These are phyloP conservation scores for Boletus rubescentipes DNA, from an alignment of 768 basidiomycete genomes.

Conservation along the genomic window DNA sequence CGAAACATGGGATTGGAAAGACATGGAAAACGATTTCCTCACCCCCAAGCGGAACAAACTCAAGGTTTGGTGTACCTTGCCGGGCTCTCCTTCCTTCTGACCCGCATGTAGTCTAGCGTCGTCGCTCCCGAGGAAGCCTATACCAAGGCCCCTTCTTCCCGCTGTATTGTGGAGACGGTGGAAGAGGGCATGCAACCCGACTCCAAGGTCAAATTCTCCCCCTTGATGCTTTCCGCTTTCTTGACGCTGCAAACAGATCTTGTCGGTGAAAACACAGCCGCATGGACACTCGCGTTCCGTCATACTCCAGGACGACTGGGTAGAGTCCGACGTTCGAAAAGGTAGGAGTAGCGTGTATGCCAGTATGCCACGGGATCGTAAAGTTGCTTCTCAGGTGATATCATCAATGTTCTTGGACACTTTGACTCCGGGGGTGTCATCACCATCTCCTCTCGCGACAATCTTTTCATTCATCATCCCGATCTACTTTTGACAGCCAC, in stretches of 20 bases:
- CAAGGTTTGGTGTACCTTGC: conserved; percentile 17
- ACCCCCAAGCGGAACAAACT: conserved; percentile 35
- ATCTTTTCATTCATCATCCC: conserved; percentile 85
- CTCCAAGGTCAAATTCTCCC: conserved; percentile 19
- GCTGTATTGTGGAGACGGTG: conserved; percentile 56
- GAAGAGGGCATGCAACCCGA: conserved; percentile 31
- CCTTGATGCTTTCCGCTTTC: not conserved
- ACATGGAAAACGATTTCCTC: conserved; percentile 48
- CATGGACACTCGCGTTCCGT: conserved; percentile 46
- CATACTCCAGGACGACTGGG: conserved; percentile 78
- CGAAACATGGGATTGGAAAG: conserved; percentile 70
- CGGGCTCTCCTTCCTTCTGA: conserved; percentile 2
- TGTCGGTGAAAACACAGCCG: conserved; percentile 48
- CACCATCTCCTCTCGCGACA: conserved; percentile 57
- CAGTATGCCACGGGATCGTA: not conserved
- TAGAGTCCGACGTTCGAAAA: conserved; percentile 53
- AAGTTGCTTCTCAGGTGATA: conserved; percentile 56
- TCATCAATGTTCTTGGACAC: conserved; percentile 71
- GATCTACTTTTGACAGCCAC: conserved; percentile 92
- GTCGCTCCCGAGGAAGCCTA: conserved; percentile 17
- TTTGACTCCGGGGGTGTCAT: conserved; percentile 44
- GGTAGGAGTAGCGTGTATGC: conserved; percentile 42
- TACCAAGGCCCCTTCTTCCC: conserved; percentile 42
- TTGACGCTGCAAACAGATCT: conserved; percentile 35
- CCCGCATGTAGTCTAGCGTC: conserved; percentile 7